A percentile compares a stretch with the other conserved stretches of the same genome.
Evolutionary conservation across 2,329 filamentous ascomycete species (phyloP).

Genomic region (Arthrobotrys pseudoclavata): DNA sequence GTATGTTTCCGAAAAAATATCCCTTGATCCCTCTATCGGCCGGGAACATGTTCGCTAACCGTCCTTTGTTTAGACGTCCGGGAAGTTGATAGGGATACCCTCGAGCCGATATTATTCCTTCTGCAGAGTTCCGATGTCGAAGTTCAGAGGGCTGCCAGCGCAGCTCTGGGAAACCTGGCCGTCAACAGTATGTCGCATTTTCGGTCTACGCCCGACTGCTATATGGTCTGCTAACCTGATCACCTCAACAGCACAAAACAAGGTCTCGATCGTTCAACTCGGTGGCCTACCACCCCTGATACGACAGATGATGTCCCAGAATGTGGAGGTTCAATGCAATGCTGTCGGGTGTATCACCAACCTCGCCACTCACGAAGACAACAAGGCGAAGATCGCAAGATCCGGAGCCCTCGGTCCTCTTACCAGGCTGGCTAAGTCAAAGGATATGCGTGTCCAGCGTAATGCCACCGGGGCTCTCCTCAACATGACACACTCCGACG

Average conservation of each 20-base stretch:
- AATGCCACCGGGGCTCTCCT: slow-evolving; percentile 96
- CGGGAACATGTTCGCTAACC: slow-evolving; percentile 31
- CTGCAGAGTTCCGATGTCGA: slow-evolving; percentile 96
- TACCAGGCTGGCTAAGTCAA: slow-evolving; percentile 92
- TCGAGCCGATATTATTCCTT: slow-evolving; percentile 94
- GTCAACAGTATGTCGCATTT: slow-evolving; percentile 82
- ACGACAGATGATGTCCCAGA: slow-evolving; percentile 96
- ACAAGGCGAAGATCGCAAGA: slow-evolving; percentile 97
- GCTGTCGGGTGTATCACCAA: slow-evolving; percentile 99
- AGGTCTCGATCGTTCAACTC: slow-evolving; percentile 93
- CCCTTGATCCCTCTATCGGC: slow-evolving; percentile 12
- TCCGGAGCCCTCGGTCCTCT: slow-evolving; percentile 92
- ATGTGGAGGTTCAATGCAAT: slow-evolving; percentile 99
- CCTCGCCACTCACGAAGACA: slow-evolving; percentile 96
- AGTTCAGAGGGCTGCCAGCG: slow-evolving; percentile 95
- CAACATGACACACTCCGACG: slow-evolving; percentile 99
- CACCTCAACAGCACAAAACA: slow-evolving; percentile 86
- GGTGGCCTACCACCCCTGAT: slow-evolving; percentile 92
- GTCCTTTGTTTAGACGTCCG: slow-evolving; percentile 79
- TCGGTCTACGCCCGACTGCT: slow-evolving; percentile 34
- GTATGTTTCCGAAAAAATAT: slow-evolving; percentile 69
- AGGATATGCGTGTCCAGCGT: slow-evolving; percentile 97
- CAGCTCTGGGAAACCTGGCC: slow-evolving; percentile 92
- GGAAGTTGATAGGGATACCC: slow-evolving; percentile 92
- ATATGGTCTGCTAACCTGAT: slow-evolving; percentile 65